Percentiles rank a stretch among this genome's conserved stretches.
phyloP scores from a whole-genome alignment of 1,139 yeast species.

The Saccharomycopsis crataegensis region DNA sequence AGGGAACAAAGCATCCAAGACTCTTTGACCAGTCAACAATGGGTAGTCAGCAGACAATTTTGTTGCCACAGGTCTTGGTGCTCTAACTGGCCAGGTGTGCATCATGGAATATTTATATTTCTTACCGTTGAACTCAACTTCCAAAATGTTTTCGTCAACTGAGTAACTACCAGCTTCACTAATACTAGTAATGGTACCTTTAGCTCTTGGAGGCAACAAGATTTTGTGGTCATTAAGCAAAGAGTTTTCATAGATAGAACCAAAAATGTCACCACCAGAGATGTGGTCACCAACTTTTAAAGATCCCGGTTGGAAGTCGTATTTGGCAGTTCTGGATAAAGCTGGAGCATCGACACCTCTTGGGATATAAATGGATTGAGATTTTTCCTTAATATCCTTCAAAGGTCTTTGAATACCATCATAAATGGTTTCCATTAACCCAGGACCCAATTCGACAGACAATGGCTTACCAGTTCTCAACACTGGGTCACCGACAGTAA shows the following conservation, averaged over 20 bases:
- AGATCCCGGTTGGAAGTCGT: slow-evolving; percentile 77
- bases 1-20: slow-evolving; percentile 93
- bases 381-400: slow-evolving; percentile 76
- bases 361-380: slow-evolving; percentile 93
- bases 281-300: slow-evolving; percentile 94
- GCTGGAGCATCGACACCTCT: slow-evolving; percentile 98
- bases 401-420: slow-evolving; percentile 99
- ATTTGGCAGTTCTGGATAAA: slow-evolving; percentile 68
- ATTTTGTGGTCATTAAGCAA: slow-evolving; percentile 88
- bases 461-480: slow-evolving; percentile 95
- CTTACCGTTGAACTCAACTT: slow-evolving; percentile 90
- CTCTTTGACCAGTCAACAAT: slow-evolving; percentile 96
- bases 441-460: slow-evolving; percentile 98
- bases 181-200: slow-evolving; percentile 89
- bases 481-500: slow-evolving; percentile 98
- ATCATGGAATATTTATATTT: slow-evolving; percentile 80
- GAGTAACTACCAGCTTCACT: slow-evolving; percentile 88
- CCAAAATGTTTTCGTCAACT: slow-evolving; percentile 82
- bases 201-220: slow-evolving; percentile 93
- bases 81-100: slow-evolving; percentile 99
- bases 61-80: slow-evolving; percentile 96
- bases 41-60: slow-evolving; percentile 91
- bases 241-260: slow-evolving; percentile 89
- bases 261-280: slow-evolving; percentile 96
- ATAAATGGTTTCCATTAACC: slow-evolving; percentile 96